Evolutionary conservation across 1,284 basidiomycete genomes (phyloP).

Genomic region (Coniferiporia weirii): DNA sequence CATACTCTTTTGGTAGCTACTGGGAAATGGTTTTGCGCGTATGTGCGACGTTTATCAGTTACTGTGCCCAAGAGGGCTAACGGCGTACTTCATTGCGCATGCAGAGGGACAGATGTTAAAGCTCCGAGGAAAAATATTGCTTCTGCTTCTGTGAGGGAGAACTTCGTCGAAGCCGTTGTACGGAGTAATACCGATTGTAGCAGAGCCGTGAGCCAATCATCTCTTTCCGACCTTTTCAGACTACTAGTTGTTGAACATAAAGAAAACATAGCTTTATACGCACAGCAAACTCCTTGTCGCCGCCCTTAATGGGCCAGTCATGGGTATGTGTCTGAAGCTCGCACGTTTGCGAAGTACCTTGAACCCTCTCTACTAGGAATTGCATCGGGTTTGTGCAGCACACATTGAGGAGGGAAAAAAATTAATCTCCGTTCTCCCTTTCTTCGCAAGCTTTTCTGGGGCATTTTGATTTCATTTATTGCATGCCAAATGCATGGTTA

Average conservation of each 20-base stretch:
- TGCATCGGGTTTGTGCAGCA: conserved; percentile 45
- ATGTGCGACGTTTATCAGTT: conserved; percentile 24
- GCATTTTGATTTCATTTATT: conserved; percentile 70
- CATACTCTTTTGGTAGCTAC: conserved; percentile 37
- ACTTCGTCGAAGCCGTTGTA: conserved; percentile 39
- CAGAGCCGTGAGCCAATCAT: conserved; percentile 46
- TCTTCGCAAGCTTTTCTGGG: conserved; percentile 52
- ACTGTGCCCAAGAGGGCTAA: background rate
- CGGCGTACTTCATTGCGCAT: background rate
- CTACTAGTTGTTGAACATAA: background rate
- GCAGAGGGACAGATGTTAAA: conserved; percentile 53
- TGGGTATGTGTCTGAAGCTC: conserved; percentile 39
- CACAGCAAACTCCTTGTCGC: conserved; percentile 62
- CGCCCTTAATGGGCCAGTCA: conserved; percentile 66
- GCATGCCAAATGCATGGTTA: conserved; percentile 56
- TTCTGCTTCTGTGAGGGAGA: conserved; percentile 29
- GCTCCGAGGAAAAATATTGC: conserved; percentile 15
- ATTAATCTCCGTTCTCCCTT: background rate
- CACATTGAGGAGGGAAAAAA: background rate
- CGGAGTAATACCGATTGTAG: conserved; percentile 54
- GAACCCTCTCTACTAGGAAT: conserved; percentile 44
- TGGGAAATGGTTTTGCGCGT: conserved; percentile 72
- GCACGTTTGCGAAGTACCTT: too few species aligned
- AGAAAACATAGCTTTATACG: conserved; percentile 45
- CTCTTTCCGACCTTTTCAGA: background rate